phyloP scores from a whole-genome alignment of 495 filamentous ascomycete genomes.

The Endocarpon pusillum region DNA sequence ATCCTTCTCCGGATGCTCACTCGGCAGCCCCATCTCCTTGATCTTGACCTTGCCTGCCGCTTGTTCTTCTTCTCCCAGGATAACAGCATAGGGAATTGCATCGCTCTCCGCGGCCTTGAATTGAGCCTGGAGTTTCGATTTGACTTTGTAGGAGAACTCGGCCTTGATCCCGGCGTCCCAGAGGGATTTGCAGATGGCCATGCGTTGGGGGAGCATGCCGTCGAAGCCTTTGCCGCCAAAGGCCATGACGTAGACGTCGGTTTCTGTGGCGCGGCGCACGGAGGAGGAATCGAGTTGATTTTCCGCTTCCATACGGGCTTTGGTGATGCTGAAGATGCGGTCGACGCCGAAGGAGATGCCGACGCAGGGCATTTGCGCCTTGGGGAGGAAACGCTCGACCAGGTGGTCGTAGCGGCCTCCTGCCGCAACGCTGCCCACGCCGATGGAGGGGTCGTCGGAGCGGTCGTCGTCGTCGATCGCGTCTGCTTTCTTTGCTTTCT shows the following conservation, averaged over 20 bases:
- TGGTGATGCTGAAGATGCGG: constrained; percentile 82
- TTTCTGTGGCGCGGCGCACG: constrained; percentile 55
- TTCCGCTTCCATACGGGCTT: constrained; percentile 51
- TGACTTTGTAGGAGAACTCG: constrained; percentile 63
- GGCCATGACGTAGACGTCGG: constrained; percentile 83
- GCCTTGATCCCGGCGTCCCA: constrained; percentile 74
- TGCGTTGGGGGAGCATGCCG: constrained; percentile 64
- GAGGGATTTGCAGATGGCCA: constrained; percentile 50
- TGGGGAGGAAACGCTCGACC: constrained; percentile 77
- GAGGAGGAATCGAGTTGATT: background rate
- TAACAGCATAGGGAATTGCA: constrained; percentile 55
- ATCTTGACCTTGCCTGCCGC: constrained; percentile 59
- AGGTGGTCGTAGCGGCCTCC: constrained; percentile 88
- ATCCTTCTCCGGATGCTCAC: constrained; percentile 75
- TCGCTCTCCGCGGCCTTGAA: constrained; percentile 64
- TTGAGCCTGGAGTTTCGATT: constrained; percentile 60
- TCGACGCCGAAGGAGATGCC: constrained; percentile 92
- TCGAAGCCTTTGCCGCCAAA: constrained; percentile 79
- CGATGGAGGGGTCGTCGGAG: background rate
- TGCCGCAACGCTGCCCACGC: constrained; percentile 69
- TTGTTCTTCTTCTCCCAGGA: constrained; percentile 68
- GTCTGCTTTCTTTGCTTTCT: background rate
- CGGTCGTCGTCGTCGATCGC: background rate
- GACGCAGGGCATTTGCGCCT: constrained; percentile 75
- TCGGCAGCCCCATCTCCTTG: constrained; percentile 66